These are phyloP conservation scores for Penicillium sp. DNA, from an alignment of 2,329 filamentous ascomycete genomes.

Conservation along the genomic window DNA sequence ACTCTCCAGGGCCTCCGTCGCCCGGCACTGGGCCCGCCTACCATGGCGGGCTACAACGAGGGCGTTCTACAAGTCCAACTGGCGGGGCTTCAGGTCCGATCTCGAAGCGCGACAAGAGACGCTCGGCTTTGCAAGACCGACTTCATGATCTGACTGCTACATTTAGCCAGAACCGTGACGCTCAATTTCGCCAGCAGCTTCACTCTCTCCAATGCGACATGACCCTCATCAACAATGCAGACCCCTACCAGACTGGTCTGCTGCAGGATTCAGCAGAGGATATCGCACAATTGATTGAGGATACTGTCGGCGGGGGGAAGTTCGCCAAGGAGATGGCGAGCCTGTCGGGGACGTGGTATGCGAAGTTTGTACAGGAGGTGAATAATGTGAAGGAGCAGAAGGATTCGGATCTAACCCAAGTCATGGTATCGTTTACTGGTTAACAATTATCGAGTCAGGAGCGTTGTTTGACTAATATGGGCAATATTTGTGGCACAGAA, in stretches of 20 bases:
- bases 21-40: conserved; percentile 21
- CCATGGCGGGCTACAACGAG: conserved; percentile 18
- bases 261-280: conserved; percentile 69
- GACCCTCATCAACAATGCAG: conserved; percentile 80
- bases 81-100: conserved; percentile 43
- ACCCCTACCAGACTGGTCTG: conserved; percentile 74
- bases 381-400: conserved; percentile 87
- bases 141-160: conserved; percentile 75
- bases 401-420: conserved; percentile 78
- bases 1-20: conserved; percentile 25
- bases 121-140: conserved; percentile 79
- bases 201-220: conserved; percentile 92
- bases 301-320: conserved; percentile 60
- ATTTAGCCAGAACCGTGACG: conserved; percentile 79
- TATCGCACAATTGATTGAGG: conserved; percentile 65
- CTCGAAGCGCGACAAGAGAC: conserved; percentile 89
- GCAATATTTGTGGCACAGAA: conserved; percentile 48
- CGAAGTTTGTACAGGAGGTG: conserved; percentile 81
- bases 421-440: conserved; percentile 63
- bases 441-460: not conserved
- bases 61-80: conserved; percentile 36
- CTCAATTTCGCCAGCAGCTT: conserved; percentile 84
- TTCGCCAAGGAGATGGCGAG: conserved; percentile 70
- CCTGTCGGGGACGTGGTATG: conserved; percentile 77
- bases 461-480: not conserved